Evolutionary conservation across 179 eudicot species (phyloP), one percentile per base, ranked within the genome.

Genomic region (Actinidia arguta): DNA sequence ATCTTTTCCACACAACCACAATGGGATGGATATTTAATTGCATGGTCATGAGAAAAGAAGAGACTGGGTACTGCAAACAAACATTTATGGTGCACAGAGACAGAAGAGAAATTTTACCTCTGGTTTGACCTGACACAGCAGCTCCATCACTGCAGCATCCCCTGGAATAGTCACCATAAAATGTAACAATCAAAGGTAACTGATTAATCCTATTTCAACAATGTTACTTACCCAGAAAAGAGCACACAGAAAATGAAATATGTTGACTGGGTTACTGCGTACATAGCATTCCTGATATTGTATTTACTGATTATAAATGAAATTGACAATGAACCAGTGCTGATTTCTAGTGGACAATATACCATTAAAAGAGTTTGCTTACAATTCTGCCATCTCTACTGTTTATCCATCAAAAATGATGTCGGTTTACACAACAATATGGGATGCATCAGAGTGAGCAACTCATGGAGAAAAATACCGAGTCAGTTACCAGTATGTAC

Each of bases 391-490:
- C 3, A 88, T 87, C 73, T 83, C 95, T 25, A 14, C 92, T 13
- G 86, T 82, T 58, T 96, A 95, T 82, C 99, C 98, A 80, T 92
- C 98, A 79, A 96, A 93, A 83, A 94, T 98, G 7, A 96, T 96
- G 98, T 88, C 96, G 0, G 83, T 90, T 8, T 92, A 90, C 27
- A 76, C 98, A 16, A 96, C 99, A 79, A 96, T 96, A 48, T 96
- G 99, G 99, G 99, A 96, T 78, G 99, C 89, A 75, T 96, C 99
- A 24, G 83, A 93, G 52, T 96, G 99, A 98, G 99, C 98, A 46
- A 96, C 98, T n/a, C 88, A 86, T n/a, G 99, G 99, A 22, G 99
- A 98, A 31, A 96, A 96, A 85, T 92, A 94, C 87, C 94, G 96
- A 31, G 99, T 96, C 44, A 78, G 93, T 80, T 96, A 96, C 83